Percentiles rank a stretch among this genome's conserved stretches.
phyloP scores from a whole-genome alignment of 306 rosid genomes.

The Biancaea sappan region DNA sequence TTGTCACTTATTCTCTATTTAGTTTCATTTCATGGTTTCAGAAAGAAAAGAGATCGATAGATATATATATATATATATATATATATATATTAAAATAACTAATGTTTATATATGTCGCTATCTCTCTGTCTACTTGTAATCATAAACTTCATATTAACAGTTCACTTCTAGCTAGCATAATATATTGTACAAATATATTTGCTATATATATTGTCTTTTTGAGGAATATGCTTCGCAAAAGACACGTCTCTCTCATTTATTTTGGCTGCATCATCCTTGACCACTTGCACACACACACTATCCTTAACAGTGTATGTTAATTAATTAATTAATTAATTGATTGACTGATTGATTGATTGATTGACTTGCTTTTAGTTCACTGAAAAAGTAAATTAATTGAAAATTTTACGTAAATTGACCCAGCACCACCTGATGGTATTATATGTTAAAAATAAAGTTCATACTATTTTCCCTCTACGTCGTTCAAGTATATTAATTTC shows the following conservation, averaged over 20 bases:
- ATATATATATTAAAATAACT: too few species aligned
- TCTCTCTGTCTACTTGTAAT: constrained; percentile 37
- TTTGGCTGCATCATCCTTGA: not conserved
- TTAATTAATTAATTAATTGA: too few species aligned
- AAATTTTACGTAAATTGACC: not conserved
- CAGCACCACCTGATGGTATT: not conserved
- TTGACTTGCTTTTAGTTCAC: not conserved
- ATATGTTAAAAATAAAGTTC: not conserved
- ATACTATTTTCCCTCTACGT: not conserved
- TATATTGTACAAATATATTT: constrained; percentile 28
- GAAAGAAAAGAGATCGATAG: constrained; percentile 6
- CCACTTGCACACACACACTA: not conserved
- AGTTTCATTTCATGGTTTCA: constrained; percentile 31
- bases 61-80: too few species aligned
- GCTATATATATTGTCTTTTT: constrained; percentile 39
- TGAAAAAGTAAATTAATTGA: not conserved
- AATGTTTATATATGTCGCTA: constrained; percentile 25
- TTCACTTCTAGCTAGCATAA: constrained; percentile 5
- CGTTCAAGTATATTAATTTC: not conserved
- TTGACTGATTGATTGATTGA: too few species aligned
- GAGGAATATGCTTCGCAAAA: constrained; percentile 36
- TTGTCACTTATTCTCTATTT: constrained; percentile 32
- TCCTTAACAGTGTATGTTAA: not conserved
- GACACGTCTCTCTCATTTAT: constrained; percentile 36
- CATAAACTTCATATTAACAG: constrained; percentile 19